phyloP scores from a whole-genome alignment of 1,284 basidiomycete species.

The Cryptococcus deneoformans region DNA sequence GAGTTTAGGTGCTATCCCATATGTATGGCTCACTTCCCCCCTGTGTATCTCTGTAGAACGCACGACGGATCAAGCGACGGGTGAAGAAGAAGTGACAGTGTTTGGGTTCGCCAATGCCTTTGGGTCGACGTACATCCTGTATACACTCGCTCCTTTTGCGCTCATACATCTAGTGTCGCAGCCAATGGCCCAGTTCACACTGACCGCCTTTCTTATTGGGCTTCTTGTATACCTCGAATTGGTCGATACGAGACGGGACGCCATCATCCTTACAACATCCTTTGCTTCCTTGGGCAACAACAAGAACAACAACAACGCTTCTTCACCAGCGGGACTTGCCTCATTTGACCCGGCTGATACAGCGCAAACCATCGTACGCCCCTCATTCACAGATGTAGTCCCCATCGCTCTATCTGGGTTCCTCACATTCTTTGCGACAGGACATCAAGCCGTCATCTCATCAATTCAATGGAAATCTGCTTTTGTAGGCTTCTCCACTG shows the following conservation, averaged over 20 bases:
- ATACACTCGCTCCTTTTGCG: constrained; percentile 66
- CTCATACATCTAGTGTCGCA: constrained; percentile 67
- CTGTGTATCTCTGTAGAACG: constrained; percentile 65
- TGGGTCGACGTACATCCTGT: constrained; percentile 80
- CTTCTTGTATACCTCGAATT: constrained; percentile 72
- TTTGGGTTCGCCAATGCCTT: constrained; percentile 88
- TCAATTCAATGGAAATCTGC: constrained; percentile 96
- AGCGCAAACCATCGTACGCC: constrained; percentile 34
- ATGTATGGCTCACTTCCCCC: constrained; percentile 67
- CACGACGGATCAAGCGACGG: constrained; percentile 37
- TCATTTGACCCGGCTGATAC: constrained; percentile 51
- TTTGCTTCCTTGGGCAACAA: constrained; percentile 28
- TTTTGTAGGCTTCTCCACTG: constrained; percentile 68
- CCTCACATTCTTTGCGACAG: constrained; percentile 79
- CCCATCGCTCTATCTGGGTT: constrained; percentile 72
- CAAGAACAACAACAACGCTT: not conserved
- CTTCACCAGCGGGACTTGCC: constrained; percentile 16
- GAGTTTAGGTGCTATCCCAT: constrained; percentile 57
- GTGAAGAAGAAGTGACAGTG: constrained; percentile 60
- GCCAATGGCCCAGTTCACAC: constrained; percentile 74
- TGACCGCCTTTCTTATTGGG: constrained; percentile 63
- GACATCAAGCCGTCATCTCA: constrained; percentile 85
- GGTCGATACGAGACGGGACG: constrained; percentile 74
- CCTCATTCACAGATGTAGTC: constrained; percentile 65
- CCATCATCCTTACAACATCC: constrained; percentile 52